A percentile compares a stretch with the other conserved stretches of the same genome.
These are phyloP conservation scores for Tolypocladium tropicale DNA, from an alignment of 2,329 filamentous ascomycete genomes.

Conservation along the genomic window DNA sequence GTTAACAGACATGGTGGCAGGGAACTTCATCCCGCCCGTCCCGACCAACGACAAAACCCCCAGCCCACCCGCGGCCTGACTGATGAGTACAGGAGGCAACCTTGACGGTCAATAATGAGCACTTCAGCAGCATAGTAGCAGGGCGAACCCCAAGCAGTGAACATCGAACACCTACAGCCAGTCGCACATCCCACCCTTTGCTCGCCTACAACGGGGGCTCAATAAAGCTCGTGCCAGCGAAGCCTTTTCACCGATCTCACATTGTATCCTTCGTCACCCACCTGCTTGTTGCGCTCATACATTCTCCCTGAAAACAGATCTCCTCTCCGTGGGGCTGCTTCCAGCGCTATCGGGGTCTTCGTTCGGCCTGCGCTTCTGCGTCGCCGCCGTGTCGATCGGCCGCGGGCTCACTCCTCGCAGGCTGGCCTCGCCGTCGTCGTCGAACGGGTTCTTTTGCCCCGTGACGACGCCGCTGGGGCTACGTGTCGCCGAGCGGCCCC, in stretches of 20 bases:
- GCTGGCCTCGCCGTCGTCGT: slow-evolving; percentile 54
- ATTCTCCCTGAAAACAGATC: slow-evolving; percentile 61
- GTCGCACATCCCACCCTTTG: not conserved
- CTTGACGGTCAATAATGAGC: too few relatives aligned
- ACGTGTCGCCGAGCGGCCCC: slow-evolving; percentile 34
- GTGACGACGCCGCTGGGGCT: slow-evolving; percentile 23
- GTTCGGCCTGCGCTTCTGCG: slow-evolving; percentile 12
- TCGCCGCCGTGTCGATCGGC: slow-evolving; percentile 47
- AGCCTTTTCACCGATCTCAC: not conserved
- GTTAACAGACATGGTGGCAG: not conserved
- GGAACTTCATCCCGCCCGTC: not conserved
- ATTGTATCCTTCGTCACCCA: not conserved
- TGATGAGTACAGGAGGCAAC: not conserved
- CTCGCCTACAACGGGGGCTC: not conserved
- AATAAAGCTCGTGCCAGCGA: not conserved
- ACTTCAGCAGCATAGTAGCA: not conserved
- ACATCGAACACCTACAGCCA: not conserved
- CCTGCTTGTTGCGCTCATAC: slow-evolving; percentile 30
- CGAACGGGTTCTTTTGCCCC: slow-evolving; percentile 53
- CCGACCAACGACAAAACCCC: not conserved
- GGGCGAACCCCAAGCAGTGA: not conserved
- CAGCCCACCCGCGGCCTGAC: not conserved
- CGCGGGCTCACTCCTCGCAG: slow-evolving; percentile 66
- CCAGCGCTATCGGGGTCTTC: slow-evolving; percentile 27
- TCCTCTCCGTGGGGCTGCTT: slow-evolving; percentile 55